phyloP scores from a whole-genome alignment of 75 land plant genomes.

The Picea sitchensis region DNA sequence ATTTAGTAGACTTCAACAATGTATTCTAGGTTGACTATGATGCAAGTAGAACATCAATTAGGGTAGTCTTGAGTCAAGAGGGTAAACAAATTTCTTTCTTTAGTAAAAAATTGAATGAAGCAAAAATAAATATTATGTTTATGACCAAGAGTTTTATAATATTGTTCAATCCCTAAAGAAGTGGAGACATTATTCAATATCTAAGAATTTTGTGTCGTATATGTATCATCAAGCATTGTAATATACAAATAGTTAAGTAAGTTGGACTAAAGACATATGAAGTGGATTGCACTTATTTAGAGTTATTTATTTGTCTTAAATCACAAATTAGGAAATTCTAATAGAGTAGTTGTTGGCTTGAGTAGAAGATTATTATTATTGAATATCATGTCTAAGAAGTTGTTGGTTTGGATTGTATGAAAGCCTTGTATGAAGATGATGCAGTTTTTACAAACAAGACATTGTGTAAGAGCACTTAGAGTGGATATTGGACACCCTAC shows the following conservation, averaged over 20 bases:
- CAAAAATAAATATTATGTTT: not conserved
- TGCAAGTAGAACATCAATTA: not conserved
- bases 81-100: not conserved
- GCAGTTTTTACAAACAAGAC: too few relatives aligned
- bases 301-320: not conserved
- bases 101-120: not conserved
- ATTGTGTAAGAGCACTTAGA: too few relatives aligned
- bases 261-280: not conserved
- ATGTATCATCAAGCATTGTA: not conserved
- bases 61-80: not conserved
- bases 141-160: not conserved
- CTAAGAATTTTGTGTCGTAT: not conserved
- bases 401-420: too few relatives aligned
- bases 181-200: not conserved
- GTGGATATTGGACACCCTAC: too few relatives aligned
- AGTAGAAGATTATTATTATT: too few relatives aligned
- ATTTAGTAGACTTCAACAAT: not conserved
- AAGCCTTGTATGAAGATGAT: too few relatives aligned
- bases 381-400: too few relatives aligned
- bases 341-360: not conserved
- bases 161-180: not conserved
- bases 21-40: not conserved
- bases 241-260: not conserved
- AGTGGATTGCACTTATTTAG: not conserved
- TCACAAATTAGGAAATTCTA: not conserved